Conservation (phyloP, 306 rosid species). For the Senna siamea region DNA sequence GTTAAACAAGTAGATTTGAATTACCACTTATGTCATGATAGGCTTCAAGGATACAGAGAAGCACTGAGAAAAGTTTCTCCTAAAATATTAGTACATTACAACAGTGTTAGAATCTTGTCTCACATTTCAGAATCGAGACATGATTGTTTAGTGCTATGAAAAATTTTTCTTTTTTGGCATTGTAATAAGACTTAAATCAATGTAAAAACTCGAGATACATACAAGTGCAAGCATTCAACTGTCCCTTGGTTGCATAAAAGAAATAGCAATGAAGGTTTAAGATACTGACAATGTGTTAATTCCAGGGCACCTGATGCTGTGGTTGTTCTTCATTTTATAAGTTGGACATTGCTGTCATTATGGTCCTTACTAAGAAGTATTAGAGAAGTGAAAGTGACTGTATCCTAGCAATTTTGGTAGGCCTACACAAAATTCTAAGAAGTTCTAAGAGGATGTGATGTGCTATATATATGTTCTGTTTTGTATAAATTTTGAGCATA, state of each 20-base stretch:
- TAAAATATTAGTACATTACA: neutral
- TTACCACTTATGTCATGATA: neutral
- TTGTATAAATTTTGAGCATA: constrained; percentile 7
- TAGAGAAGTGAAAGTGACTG: neutral
- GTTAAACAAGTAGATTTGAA: neutral
- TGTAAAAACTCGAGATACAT: neutral
- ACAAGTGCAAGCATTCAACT: neutral
- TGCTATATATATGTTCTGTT: neutral
- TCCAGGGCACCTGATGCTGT: constrained; percentile 4
- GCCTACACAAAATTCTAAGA: neutral
- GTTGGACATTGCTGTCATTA: neutral
- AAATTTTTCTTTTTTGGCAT: too few relatives aligned
- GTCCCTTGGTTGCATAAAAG: neutral
- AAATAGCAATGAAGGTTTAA: neutral
- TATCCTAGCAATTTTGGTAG: constrained; percentile 5
- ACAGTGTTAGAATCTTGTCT: neutral
- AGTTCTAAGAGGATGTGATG: neutral
- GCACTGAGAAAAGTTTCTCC: neutral
- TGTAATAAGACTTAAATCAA: neutral
- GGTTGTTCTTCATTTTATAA: neutral
- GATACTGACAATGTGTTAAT: too few relatives aligned
- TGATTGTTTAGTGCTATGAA: neutral
- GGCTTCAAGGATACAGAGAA: neutral
- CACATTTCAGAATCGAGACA: neutral
- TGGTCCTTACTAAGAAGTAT: neutral